Conservation (phyloP, 2,329 filamentous ascomycete genomes). For the Cercospora sp. region DNA sequence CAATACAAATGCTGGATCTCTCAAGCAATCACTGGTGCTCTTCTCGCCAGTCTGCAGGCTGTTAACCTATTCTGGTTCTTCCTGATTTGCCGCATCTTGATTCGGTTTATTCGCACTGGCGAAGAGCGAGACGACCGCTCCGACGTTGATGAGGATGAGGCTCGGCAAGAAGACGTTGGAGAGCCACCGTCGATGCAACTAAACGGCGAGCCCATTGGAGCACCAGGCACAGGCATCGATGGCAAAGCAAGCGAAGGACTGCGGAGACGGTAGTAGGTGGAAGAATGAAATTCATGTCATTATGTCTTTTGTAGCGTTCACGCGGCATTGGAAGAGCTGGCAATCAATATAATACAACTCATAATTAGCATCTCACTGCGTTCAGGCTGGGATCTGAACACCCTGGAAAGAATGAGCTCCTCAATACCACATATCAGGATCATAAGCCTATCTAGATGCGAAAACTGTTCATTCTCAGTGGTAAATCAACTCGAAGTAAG, state of each 20-base stretch:
- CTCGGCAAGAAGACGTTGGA: conserved; percentile 44
- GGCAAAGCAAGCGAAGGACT: conserved; percentile 13
- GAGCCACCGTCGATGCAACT: conserved; percentile 21
- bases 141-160: conserved; percentile 65
- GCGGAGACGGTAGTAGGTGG: conserved; percentile 13
- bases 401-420: not conserved
- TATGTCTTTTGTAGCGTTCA: not conserved
- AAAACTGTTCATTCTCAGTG: not conserved
- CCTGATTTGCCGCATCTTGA: conserved; percentile 73
- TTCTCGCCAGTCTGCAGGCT: conserved; percentile 68
- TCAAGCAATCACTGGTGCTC: conserved; percentile 64
- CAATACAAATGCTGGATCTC: conserved; percentile 75
- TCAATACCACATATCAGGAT: not conserved
- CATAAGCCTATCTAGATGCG: not conserved
- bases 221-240: conserved; percentile 20
- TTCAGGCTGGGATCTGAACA: not conserved
- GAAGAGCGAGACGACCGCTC: conserved; percentile 70
- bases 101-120: conserved; percentile 64
- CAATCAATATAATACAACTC: not conserved
- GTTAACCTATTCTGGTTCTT: conserved; percentile 82
- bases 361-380: not conserved
- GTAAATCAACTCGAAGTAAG: not conserved
- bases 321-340: not conserved
- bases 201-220: conserved; percentile 27
- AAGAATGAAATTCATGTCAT: not conserved